phyloP scores from a whole-genome alignment of 345 rosid species.

The Citrus trifoliata region DNA sequence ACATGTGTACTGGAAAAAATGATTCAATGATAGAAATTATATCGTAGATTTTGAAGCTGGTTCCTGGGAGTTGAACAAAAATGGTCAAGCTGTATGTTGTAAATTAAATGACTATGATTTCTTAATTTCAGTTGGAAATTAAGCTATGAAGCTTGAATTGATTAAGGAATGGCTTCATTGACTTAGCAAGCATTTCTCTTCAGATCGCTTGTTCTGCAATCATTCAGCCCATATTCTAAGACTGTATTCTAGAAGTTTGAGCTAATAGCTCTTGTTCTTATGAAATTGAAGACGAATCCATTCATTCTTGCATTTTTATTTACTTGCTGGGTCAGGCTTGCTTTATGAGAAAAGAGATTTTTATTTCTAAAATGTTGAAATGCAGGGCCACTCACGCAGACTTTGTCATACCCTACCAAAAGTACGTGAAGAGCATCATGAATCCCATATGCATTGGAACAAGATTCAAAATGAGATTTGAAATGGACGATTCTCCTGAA shows the following conservation, averaged over 20 bases:
- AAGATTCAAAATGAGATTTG: constrained; percentile 79
- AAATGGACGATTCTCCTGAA: constrained; percentile 82
- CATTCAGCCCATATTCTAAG: neutral
- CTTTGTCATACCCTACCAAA: constrained; percentile 74
- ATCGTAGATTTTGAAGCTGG: neutral
- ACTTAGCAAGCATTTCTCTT: neutral
- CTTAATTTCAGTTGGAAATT: neutral
- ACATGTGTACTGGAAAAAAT: neutral
- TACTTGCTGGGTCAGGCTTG: neutral
- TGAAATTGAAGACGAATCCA: neutral
- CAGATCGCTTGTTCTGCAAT: neutral
- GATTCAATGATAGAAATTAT: neutral
- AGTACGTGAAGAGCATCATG: constrained; percentile 60
- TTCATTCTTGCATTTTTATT: neutral
- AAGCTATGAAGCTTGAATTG: neutral
- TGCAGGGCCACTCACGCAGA: constrained; percentile 81
- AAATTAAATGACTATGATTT: neutral
- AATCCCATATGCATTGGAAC: constrained; percentile 58
- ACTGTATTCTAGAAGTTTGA: neutral
- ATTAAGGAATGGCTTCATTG: neutral
- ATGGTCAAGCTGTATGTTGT: neutral
- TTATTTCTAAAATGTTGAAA: constrained; percentile 20
- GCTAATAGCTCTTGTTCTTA: neutral
- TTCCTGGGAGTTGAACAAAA: neutral
- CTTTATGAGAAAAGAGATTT: constrained; percentile 2